Conservation (phyloP, 495 filamentous ascomycete species). For the Lasiosphaeris hirsuta region DNA sequence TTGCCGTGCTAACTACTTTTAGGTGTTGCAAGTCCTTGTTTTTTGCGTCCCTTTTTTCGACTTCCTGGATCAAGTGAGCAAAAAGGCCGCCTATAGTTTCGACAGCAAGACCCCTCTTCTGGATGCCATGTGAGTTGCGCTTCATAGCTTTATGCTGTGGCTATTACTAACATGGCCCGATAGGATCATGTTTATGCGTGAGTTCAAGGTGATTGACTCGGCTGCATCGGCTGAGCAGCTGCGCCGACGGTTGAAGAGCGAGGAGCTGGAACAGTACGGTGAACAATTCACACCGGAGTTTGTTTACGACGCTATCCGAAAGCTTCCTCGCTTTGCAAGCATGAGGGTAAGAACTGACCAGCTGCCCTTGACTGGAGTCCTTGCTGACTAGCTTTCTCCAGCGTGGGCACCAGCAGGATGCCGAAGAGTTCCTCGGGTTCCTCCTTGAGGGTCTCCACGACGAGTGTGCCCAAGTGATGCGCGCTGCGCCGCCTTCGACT, state of each 20-base stretch:
- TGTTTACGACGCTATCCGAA: slow-evolving; percentile 87
- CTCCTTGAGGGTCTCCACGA: slow-evolving; percentile 90
- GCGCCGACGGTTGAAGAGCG: slow-evolving; percentile 66
- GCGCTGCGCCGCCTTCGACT: slow-evolving; percentile 41
- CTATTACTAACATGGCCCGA: slow-evolving; percentile 9
- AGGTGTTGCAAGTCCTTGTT: slow-evolving; percentile 91
- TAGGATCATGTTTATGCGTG: slow-evolving; percentile 93
- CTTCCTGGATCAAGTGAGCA: slow-evolving; percentile 84
- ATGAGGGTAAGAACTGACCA: slow-evolving; percentile 66
- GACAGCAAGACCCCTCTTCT: slow-evolving; percentile 91
- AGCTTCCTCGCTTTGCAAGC: slow-evolving; percentile 79
- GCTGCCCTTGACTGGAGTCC: background rate
- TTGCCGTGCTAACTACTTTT: slow-evolving; percentile 13
- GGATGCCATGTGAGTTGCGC: slow-evolving; percentile 75
- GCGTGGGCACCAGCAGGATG: slow-evolving; percentile 96
- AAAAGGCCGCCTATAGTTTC: slow-evolving; percentile 81
- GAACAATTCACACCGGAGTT: slow-evolving; percentile 91
- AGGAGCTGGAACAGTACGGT: slow-evolving; percentile 85
- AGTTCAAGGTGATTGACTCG: slow-evolving; percentile 83
- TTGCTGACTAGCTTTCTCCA: slow-evolving; percentile 33
- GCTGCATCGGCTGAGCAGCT: slow-evolving; percentile 71
- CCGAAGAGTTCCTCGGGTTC: slow-evolving; percentile 95
- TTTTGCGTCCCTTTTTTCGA: slow-evolving; percentile 93
- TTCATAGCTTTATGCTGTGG: background rate
- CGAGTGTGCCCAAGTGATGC: slow-evolving; percentile 78